Base-by-base conservation (phyloP, 208 protist genomes). In the Acanthamoeba culbertsoni region DNA sequence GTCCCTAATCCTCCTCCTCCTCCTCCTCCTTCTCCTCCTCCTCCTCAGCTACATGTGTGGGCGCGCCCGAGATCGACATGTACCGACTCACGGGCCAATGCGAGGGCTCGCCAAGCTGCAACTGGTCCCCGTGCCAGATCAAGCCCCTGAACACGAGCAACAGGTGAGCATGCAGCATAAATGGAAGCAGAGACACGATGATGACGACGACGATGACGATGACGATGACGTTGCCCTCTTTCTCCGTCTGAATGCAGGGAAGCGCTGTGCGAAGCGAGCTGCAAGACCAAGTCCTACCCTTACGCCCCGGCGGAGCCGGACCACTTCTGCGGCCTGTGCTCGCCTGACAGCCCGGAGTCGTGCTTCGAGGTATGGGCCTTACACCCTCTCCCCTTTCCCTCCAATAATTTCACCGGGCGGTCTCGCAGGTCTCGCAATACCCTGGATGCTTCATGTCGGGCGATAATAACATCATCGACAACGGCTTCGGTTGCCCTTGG, bases 361-460 rank as follows among this genome's bases (percentile, higher is more conserved):
- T 79, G 71, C 71, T 79, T 33, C 40, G 71, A 79, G 71, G 51
- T 79, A 79, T 79, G 40, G 40, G 43, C 26, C 37, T 75, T 79
- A 33, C 71, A 10, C 26, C 59, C 68, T 77, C 4, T n/a, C 1
- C 37, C 35, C 31, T 2, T 48, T 1, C 16, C 23, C 23, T 59
- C 51, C 23, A n/a, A 14, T 59, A 14, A 59, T 59, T 59, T 59
- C 16, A 14, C 23, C 51, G 51, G 23, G 14, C 23, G 51, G 51
- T 59, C 16, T n/a, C n/a, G 59, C 28, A 84, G 73, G 73, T 84
- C 14, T 84, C 73, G 40, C 43, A 55, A n/a, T 84, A 84, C 43
- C 0, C 1, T 2, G 73, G 73, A 0, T 84, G 73, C 26, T 48
- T 40, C 73, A 84, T 84, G 40, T 42, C 73, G 0, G 73, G 73